These are phyloP conservation scores for Albizia julibrissin DNA, from an alignment of 306 rosid genomes.

Conservation along the genomic window DNA sequence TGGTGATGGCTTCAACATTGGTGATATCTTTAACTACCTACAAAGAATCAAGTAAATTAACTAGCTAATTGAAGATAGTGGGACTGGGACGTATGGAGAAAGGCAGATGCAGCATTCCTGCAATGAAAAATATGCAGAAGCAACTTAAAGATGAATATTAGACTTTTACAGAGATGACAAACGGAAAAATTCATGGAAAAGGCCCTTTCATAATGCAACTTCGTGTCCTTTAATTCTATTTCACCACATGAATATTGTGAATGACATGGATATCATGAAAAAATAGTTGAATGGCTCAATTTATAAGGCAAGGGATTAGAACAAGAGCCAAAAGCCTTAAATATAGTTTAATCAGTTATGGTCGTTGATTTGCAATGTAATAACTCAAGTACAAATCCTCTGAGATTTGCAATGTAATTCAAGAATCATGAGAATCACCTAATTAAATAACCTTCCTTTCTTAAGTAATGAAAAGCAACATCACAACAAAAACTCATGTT, in stretches of 20 bases:
- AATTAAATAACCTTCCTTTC: not conserved
- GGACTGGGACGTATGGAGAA: slow-evolving; percentile 44
- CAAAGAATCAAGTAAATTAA: not conserved
- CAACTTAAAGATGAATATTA: slow-evolving; percentile 16
- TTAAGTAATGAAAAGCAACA: not conserved
- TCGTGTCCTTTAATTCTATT: not conserved
- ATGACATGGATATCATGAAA: not conserved
- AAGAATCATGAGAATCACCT: not conserved
- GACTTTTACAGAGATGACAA: not conserved
- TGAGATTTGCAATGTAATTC: not conserved
- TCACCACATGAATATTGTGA: not conserved
- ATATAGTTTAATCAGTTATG: not conserved
- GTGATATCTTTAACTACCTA: not conserved
- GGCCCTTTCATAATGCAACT: not conserved
- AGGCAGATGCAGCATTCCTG: slow-evolving; percentile 92
- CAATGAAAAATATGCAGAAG: slow-evolving; percentile 28
- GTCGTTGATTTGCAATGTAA: not conserved
- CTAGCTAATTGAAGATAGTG: not conserved
- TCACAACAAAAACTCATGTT: not conserved
- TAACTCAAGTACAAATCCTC: not conserved
- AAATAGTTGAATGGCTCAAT: not conserved
- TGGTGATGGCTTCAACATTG: too few relatives aligned
- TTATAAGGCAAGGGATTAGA: not conserved
- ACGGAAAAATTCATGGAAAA: not conserved
- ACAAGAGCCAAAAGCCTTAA: not conserved